Base-by-base conservation (phyloP, 257 asterid species). In the Ocimum tenuiflorum region DNA sequence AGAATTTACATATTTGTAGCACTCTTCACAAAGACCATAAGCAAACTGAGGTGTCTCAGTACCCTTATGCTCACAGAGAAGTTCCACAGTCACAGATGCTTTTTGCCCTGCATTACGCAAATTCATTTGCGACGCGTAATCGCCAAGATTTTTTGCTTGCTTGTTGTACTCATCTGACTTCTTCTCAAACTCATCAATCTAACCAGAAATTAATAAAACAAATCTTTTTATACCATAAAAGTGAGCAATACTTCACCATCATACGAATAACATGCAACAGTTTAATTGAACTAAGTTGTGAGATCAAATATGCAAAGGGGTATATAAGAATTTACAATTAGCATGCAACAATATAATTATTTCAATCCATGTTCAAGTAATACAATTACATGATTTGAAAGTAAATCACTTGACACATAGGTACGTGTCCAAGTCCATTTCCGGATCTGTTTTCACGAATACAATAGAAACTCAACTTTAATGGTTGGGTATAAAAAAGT, bases 121-220 rank as follows among this genome's bases (percentile, higher is more conserved):
- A 20, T 49, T 56, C 39, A 27, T 20, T 14, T 27, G 49, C 48
- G 60, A 69, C 70, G 67, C 75, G 57, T 75, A 81, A 8, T 78
- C 71, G 38, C 83, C 84, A 70, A 78, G 76, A 75, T 83, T 87
- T 53, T 72, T 78, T 15, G 89, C 91, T 66, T 78, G 24, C 7
- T 19, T 22, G 11, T 84, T 83, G 65, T 76, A 77, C 79, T 86
- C 94, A 67, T 74, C 79, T 6, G 95, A 92, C 69, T 81, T 85
- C 57, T 22, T 57, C 60, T 81, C 82, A 79, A 91, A 85, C 82
- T 86, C 96, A 63, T 88, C 96, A 70, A 91, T 84, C 96, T 91
- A 70, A 41, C 56, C 61, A 71, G 22, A 72, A 19, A 23, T 29
- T 17, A 19, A 11, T 7, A 51, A 70, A 70, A 60, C 7, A 6